Conservation (phyloP, 371 early-diverging fungal species). For the Cladochytrium tenue region DNA sequence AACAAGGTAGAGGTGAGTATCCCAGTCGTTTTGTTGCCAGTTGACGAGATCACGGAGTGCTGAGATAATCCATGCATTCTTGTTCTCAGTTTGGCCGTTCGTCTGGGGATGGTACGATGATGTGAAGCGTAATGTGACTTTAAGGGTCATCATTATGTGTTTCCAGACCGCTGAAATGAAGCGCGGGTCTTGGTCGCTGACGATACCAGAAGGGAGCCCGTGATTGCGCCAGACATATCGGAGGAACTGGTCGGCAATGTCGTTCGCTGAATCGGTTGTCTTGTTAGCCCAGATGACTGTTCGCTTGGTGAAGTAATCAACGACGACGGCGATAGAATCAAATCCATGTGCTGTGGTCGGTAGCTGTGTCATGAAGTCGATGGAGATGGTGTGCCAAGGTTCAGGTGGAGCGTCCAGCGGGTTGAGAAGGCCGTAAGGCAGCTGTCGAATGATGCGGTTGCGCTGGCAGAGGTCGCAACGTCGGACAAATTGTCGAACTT, state of each 20-base stretch:
- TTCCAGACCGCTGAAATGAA: slow-evolving; percentile 26
- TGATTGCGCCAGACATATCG: slow-evolving; percentile 6
- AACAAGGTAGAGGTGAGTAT: slow-evolving; percentile 15
- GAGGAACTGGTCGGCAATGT: slow-evolving; percentile 4
- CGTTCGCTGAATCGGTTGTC: not conserved
- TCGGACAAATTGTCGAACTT: slow-evolving; percentile 9
- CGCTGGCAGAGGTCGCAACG: slow-evolving; percentile 22
- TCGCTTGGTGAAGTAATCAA: slow-evolving; percentile 14
- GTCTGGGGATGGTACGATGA: slow-evolving; percentile 53
- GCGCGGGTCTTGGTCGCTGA: slow-evolving; percentile 3
- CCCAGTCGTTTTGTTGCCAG: slow-evolving; percentile 27
- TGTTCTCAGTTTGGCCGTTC: slow-evolving; percentile 59
- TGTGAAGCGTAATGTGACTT: slow-evolving; percentile 34
- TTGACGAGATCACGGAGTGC: slow-evolving; percentile 9
- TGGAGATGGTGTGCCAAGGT: slow-evolving; percentile 15
- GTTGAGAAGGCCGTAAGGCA: slow-evolving; percentile 21
- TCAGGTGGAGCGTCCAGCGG: slow-evolving; percentile 12
- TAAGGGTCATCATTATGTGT: slow-evolving; percentile 21
- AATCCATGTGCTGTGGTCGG: slow-evolving; percentile 6
- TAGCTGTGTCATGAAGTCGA: slow-evolving; percentile 23
- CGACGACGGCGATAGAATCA: slow-evolving; percentile 16
- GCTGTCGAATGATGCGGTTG: slow-evolving; percentile 5
- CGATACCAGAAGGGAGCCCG: slow-evolving; percentile 5
- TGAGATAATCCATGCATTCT: too few relatives aligned
- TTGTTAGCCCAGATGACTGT: not conserved